Conservation (phyloP, 352 stramenopile species). For the Pythium phragmiticola region DNA sequence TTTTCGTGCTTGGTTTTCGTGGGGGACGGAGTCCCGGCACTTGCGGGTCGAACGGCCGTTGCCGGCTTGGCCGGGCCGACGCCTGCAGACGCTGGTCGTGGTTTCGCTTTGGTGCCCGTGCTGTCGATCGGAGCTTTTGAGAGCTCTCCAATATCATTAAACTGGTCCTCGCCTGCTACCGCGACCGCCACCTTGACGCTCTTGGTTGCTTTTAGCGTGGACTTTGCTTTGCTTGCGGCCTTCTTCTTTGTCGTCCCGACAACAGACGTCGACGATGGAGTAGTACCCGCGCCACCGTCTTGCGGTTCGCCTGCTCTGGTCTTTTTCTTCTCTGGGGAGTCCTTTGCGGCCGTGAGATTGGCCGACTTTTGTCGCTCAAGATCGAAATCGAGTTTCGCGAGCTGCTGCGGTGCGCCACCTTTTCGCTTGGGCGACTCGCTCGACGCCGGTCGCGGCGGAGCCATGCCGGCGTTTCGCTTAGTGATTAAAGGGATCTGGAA, state of each 20-base stretch:
- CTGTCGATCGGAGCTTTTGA: not conserved
- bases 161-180: conserved; percentile 12
- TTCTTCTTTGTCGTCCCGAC: conserved; percentile 1
- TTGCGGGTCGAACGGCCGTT: not conserved
- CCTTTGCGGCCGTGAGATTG: not conserved
- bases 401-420: conserved; percentile 16
- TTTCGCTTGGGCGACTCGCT: conserved; percentile 16
- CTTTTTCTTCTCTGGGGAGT: conserved; percentile 3
- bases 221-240: not conserved
- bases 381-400: conserved; percentile 24
- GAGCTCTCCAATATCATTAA: conserved; percentile 21
- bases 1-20: not conserved
- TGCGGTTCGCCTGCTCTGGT: not conserved
- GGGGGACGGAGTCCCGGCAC: not conserved
- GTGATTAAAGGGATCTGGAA: not conserved
- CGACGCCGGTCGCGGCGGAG: not conserved
- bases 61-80: not conserved
- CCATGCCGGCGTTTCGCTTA: conserved; percentile 9
- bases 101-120: conserved; percentile 8
- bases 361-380: conserved; percentile 25
- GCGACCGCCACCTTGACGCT: conserved; percentile 18
- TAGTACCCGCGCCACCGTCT: not conserved
- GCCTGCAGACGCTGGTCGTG: conserved; percentile 19
- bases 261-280: too few species aligned
- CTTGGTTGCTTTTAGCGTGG: conserved; percentile 1